Conservation (phyloP, 148 eudicot genomes). For the Amaranthus cruentus region DNA sequence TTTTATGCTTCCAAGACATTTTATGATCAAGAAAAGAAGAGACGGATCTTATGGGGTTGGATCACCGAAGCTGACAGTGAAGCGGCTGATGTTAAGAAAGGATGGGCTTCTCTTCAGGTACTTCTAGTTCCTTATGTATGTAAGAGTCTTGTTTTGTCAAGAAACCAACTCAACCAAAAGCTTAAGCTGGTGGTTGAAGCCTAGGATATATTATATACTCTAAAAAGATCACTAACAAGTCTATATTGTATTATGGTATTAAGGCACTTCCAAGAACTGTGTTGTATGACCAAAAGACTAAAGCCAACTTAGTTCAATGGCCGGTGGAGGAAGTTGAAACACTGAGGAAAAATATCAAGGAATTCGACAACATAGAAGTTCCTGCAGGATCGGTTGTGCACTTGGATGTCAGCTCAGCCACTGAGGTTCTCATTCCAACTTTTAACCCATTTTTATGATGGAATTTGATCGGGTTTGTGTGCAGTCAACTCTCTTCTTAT, state of each 20-base stretch:
- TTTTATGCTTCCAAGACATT: constrained; percentile 82
- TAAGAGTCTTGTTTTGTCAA: too few species aligned
- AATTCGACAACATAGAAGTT: constrained; percentile 34
- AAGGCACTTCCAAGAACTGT: constrained; percentile 53
- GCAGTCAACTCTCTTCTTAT: too few species aligned
- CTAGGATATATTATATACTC: too few species aligned
- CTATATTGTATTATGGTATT: background rate
- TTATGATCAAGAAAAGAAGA: constrained; percentile 52
- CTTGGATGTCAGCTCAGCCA: constrained; percentile 35
- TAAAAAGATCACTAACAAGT: background rate
- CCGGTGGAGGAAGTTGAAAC: constrained; percentile 60
- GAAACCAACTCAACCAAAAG: too few species aligned
- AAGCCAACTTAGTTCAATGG: constrained; percentile 48
- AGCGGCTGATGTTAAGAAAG: constrained; percentile 54
- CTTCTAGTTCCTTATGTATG: background rate
- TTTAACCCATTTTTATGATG: background rate
- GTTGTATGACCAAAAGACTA: constrained; percentile 42
- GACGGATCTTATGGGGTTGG: constrained; percentile 82
- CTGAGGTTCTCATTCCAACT: constrained; percentile 32
- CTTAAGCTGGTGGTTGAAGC: too few species aligned
- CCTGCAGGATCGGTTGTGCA: constrained; percentile 47
- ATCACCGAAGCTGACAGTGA: constrained; percentile 56
- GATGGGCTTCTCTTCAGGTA: constrained; percentile 85
- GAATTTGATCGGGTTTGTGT: too few species aligned
- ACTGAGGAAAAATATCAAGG: constrained; percentile 30